A percentile compares a stretch with the other conserved stretches of the same genome.
Evolutionary conservation across 2,329 filamentous ascomycete genomes (phyloP).

Genomic region (Fusarium tanahbumbuense): DNA sequence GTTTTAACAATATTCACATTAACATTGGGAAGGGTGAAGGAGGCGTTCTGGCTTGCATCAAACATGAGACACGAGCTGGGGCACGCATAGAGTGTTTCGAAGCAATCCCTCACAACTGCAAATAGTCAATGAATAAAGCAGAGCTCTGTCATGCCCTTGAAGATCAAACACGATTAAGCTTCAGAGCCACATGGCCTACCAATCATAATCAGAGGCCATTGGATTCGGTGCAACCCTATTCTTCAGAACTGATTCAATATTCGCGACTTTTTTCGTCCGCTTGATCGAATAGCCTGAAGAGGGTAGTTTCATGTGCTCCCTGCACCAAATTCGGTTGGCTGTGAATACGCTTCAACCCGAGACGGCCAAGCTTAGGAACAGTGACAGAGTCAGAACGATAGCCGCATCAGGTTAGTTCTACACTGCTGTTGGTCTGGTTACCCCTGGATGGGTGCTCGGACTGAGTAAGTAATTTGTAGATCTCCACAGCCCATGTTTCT

Average conservation of each 20-base stretch:
- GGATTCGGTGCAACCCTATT: neutral
- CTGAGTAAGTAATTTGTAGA: conserved; percentile 24
- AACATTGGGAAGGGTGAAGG: conserved; percentile 33
- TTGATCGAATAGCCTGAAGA: conserved; percentile 7
- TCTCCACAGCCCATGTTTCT: conserved; percentile 38
- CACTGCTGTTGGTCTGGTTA: conserved; percentile 2
- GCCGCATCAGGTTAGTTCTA: conserved; percentile 28
- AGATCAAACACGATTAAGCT: conserved; percentile 25
- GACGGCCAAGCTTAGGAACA: conserved; percentile 19
- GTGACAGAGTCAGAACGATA: neutral
- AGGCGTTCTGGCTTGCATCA: conserved; percentile 34
- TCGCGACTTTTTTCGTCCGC: conserved; percentile 7
- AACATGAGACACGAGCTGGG: conserved; percentile 36
- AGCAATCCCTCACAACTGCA: conserved; percentile 22
- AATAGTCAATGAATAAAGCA: conserved; percentile 32
- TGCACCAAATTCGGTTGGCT: conserved; percentile 21
- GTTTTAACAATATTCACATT: conserved; percentile 7
- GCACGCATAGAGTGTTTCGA: conserved; percentile 8
- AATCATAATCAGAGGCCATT: conserved; percentile 9
- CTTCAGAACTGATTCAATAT: conserved; percentile 12
- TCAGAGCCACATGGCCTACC: conserved; percentile 4
- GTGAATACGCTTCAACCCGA: conserved; percentile 14
- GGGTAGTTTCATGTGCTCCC: conserved; percentile 31
- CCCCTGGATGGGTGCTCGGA: conserved; percentile 37
- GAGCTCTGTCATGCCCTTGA: conserved; percentile 17